Percentiles rank a stretch among this genome's conserved stretches.
Conservation (phyloP, 805 yeast species). For the Clavispora asparagi region DNA sequence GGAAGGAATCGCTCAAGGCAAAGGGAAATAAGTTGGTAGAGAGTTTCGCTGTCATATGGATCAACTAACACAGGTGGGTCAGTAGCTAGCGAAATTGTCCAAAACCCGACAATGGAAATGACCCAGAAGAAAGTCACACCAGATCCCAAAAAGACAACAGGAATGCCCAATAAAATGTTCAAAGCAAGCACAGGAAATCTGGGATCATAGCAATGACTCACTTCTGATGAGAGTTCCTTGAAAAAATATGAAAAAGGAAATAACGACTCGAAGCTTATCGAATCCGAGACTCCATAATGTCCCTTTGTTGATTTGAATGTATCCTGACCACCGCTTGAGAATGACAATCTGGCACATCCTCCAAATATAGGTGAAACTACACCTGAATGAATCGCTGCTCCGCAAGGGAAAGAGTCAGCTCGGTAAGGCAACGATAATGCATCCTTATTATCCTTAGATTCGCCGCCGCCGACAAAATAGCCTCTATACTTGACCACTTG, state of each 20-base stretch:
- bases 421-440: conserved; percentile 60
- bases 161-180: conserved; percentile 60
- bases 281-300: conserved; percentile 46
- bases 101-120: conserved; percentile 60
- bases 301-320: conserved; percentile 48
- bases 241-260: conserved; percentile 74
- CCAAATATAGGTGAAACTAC: conserved; percentile 67
- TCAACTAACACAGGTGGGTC: conserved; percentile 73
- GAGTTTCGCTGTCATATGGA: conserved; percentile 46
- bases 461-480: conserved; percentile 76
- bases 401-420: conserved; percentile 86
- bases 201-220: conserved; percentile 64
- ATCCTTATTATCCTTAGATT: conserved; percentile 13
- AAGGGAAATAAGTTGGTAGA: conserved; percentile 60
- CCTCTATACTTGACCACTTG: conserved; percentile 63
- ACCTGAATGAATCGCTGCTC: conserved; percentile 87
- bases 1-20: conserved; percentile 77
- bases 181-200: conserved; percentile 50
- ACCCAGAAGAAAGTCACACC: conserved; percentile 51
- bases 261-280: conserved; percentile 59
- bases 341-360: conserved; percentile 66
- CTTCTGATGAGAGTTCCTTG: conserved; percentile 27
- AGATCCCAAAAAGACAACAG: conserved; percentile 51
- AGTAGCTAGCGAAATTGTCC: conserved; percentile 72
- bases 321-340: conserved; percentile 45